Evolutionary conservation across 1,139 yeast genomes (phyloP), one percentile per base, ranked within the genome.

Genomic region (Suhomyces yuchorum): DNA sequence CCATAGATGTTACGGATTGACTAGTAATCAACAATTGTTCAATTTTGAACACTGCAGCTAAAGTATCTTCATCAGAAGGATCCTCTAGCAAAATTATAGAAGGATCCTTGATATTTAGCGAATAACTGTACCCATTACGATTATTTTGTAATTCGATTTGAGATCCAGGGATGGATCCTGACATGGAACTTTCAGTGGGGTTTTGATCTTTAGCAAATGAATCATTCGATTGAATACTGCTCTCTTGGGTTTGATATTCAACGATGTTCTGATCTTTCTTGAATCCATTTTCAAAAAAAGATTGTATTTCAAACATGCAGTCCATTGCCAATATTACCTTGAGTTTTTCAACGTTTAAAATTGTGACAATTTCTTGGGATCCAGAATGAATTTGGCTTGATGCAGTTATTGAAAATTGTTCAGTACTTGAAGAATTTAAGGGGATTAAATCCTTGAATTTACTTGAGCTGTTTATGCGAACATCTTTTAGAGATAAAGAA

Each of bases 21-120:
- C 87, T 84, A 0, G 93, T 80, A 3, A 90, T 60, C 41, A 87
- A 70, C 8, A 92, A 67, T 59, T 92, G 97, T 49, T 87, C 96
- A 15, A 91, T 84, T 57, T 89, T 88, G 67, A 93, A 87, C 1
- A 93, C 97, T 51, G 93, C 78, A 0, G 99, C 99, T 58, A 92
- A 96, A 0, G 96, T 82, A 53, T 84, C 79, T 2, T 66, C 61
- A 11, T 76, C 71, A 1, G 86, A 76, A 1, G 97, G 89, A 62
- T 92, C 90, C 0, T 97, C 96, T 43, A 95, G 70, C 34, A 95
- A 66, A 33, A 89, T 82, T 15, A 93, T 74, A 0, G 96, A 87
- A 0, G 95, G 86, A 49, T 89, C 85, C n/a, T 83, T 81, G 42
- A 93, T 68, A 59, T 87, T 89, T 18, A 92, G 63, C 1, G 91